Evolutionary conservation across 2,329 filamentous ascomycete genomes (phyloP), one percentile per base, ranked within the genome.

Genomic region (Exophiala bonariae): DNA sequence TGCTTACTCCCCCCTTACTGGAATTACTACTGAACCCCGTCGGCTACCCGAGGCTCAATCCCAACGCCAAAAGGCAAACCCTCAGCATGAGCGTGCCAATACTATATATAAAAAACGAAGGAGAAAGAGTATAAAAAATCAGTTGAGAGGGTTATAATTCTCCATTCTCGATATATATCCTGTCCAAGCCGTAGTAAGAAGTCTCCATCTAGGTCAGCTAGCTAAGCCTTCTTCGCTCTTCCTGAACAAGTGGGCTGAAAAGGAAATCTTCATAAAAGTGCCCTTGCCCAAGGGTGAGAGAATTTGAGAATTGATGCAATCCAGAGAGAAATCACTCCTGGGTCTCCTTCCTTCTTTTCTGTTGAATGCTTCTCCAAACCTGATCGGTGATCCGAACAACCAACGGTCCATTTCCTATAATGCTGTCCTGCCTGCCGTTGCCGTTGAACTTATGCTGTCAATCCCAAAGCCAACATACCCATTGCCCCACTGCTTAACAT

Each of bases 91-190:
- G n/a, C n/a, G n/a, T n/a, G n/a, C n/a, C n/a, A n/a, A n/a, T n/a
- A n/a, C n/a, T n/a, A n/a, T n/a, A n/a, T n/a, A n/a, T n/a, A n/a
- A n/a, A n/a, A n/a, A n/a, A n/a, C n/a, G n/a, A n/a, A n/a, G n/a
- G n/a, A n/a, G n/a, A n/a, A n/a, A n/a, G n/a, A n/a, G n/a, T n/a
- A n/a, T n/a, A n/a, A n/a, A n/a, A n/a, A n/a, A n/a, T n/a, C n/a
- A n/a, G n/a, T 35, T 50, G 46, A 56, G 48, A 49, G 56, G 54
- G 54, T 55, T 57, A 39, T 47, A 57, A 59, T 57, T 56, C 51
- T 57, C 49, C 47, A 52, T 55, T 55, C 18, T 54, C 44, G 14
- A 37, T 48, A 40, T 44, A 17, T 44, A 23, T 19, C 35, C 16
- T 20, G 35, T 43, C 42, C 40, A 32, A 41, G 31, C 41, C 41